Base-by-base conservation (phyloP, 2,329 filamentous ascomycete species). In the Remersonia thermophila region DNA sequence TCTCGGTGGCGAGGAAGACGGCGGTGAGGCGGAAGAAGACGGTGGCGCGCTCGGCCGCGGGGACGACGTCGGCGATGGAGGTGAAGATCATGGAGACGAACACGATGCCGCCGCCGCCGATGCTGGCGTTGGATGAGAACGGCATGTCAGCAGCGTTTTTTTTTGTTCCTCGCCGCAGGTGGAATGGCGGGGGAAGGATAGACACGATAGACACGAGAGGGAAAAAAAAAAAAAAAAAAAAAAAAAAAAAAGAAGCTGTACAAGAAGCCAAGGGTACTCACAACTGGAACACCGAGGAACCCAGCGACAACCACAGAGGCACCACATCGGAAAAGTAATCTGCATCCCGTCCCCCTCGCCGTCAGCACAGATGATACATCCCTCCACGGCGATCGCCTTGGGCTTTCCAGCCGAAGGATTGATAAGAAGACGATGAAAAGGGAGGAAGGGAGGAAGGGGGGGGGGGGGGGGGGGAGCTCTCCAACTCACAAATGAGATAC, bases 61-160 rank as follows among this genome's bases (percentile, higher is more conserved):
- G 60, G 0, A 60, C 49, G 1, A 63, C 58, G 36, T 69, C 65
- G n/a, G 60, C 56, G 10, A 66, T 39, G 27, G 61, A 55, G 7
- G 65, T 69, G 47, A 56, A 67, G 6, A 63, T 38, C 61, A 68
- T 66, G 34, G 64, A 62, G 2, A 45, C 42, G 0, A 56, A 50
- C 40, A 66, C 59, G 11, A 54, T 43, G 0, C 44, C 43, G 14
- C 63, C 63, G 7, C 62, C 62, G 1, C 65, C 64, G 32, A 67
- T 54, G 9, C 48, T 50, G 12, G n/a, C n/a, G n/a, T n/a, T n/a
- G n/a, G n/a, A n/a, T n/a, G n/a, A n/a, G n/a, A n/a, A n/a, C n/a
- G 8, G n/a, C 9, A 3, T 7, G 16, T n/a, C 10, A 10, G 28
- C n/a, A 37, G 32, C 31, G 15, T n/a, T n/a, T n/a, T n/a, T n/a